Base-by-base conservation (phyloP, 257 asterid genomes). In the Perilla frutescens region DNA sequence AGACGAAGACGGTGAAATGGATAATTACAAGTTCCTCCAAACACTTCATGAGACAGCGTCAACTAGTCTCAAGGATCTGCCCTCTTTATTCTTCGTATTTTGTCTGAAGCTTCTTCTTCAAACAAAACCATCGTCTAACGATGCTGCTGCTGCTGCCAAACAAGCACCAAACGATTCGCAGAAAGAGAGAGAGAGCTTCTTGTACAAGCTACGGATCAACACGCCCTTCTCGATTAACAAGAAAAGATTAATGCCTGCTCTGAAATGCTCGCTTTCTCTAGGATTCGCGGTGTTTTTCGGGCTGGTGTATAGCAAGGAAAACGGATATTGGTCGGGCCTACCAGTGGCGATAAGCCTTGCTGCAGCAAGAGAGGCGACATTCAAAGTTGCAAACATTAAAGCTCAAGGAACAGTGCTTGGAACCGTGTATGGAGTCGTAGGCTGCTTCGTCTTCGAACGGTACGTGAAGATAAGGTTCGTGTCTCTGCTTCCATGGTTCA, bases 341-440 rank as follows among this genome's bases (percentile, higher is more conserved):
- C 88, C 97, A 0, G 96, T 93, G 3, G 98, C 97, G 1, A 76
- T 90, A 63, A 87, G 90, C 79, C 79, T 87, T 0, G 92, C 95
- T 2, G 40, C 96, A 2, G 76, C 89, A 32, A 83, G 97, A 68
- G 96, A 89, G 72, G 96, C 96, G 4, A 89, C 97, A 0, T 87
- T 93, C 65, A 89, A 76, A 74, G 84, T 89, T 7, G 90, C 97
- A 0, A 93, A 93, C 32, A 32, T 86, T 4, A 91, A 91, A 41
- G 96, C 96, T 26, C 98, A 93, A 14, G 98, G 98, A 41, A 90
- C 98, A 0, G 98, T 91, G 4, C 77, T 93, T 4, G 98, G 98
- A 40, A 77, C 96, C 0, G 91, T 90, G 4, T 93, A 90, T 62
- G 98, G 98, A 36, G 91, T 91, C 5, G 48, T 93, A 45, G 91